These are phyloP conservation scores for Coemansia sp. DNA, from an alignment of 192 early-diverging fungal genomes.

Conservation along the genomic window DNA sequence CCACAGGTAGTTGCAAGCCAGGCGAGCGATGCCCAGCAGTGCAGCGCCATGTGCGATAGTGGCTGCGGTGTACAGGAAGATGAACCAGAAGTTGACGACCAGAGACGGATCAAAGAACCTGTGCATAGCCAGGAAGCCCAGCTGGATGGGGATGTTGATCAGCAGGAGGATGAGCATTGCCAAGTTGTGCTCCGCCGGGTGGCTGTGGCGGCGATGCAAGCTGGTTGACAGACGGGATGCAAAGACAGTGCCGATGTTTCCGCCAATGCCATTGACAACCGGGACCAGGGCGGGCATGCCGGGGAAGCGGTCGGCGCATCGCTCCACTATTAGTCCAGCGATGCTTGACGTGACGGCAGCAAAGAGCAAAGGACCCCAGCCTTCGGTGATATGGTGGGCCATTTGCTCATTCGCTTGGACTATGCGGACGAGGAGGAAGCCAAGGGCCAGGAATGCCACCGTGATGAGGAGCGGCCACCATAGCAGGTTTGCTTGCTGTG, in stretches of 20 bases:
- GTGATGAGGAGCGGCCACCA: slow-evolving; percentile 51
- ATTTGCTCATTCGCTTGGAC: slow-evolving; percentile 66
- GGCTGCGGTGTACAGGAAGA: slow-evolving; percentile 58
- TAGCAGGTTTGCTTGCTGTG: not conserved
- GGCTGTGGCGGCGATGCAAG: slow-evolving; percentile 54
- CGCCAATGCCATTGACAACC: slow-evolving; percentile 60
- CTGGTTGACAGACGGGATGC: slow-evolving; percentile 74
- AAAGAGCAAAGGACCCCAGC: slow-evolving; percentile 74
- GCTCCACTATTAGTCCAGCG: slow-evolving; percentile 44
- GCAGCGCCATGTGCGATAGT: slow-evolving; percentile 57
- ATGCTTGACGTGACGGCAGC: slow-evolving; percentile 72
- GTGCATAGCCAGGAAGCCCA: slow-evolving; percentile 59
- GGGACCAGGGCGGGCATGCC: slow-evolving; percentile 53
- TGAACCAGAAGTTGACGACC: slow-evolving; percentile 47
- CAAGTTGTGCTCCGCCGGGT: slow-evolving; percentile 46
- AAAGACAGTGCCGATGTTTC: slow-evolving; percentile 80
- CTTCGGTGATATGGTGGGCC: slow-evolving; percentile 62
- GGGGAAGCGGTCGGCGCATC: slow-evolving; percentile 24
- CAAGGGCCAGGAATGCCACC: slow-evolving; percentile 48
- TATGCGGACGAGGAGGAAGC: slow-evolving; percentile 30
- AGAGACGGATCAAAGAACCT: slow-evolving; percentile 54
- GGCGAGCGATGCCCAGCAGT: slow-evolving; percentile 59
- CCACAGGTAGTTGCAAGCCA: slow-evolving; percentile 64
- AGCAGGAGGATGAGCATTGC: slow-evolving; percentile 63
- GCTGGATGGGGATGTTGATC: slow-evolving; percentile 71